Conservation (phyloP, 495 filamentous ascomycete species). For the Aspergillus sclerotioniger region DNA sequence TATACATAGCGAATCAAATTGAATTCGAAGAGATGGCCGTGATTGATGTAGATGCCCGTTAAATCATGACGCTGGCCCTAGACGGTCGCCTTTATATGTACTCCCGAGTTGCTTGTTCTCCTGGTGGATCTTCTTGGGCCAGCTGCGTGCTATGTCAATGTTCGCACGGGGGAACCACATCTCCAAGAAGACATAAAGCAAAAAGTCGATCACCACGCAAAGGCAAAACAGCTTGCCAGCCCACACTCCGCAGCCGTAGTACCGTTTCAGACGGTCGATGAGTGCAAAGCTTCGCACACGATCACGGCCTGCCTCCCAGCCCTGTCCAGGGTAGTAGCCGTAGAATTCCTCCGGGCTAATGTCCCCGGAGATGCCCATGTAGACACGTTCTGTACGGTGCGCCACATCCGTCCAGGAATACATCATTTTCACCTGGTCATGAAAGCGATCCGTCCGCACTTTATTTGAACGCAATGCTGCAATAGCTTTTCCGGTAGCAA, state of each 20-base stretch:
- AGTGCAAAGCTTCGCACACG: conserved; percentile 81
- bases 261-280: conserved; percentile 90
- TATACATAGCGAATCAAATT: conserved; percentile 1
- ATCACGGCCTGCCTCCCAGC: conserved; percentile 68
- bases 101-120: conserved; percentile 4
- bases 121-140: conserved; percentile 69
- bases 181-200: conserved; percentile 84
- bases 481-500: conserved; percentile 80
- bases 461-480: conserved; percentile 73
- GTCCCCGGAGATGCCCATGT: conserved; percentile 82
- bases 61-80: conserved; percentile 14
- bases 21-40: neutral
- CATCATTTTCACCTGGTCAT: conserved; percentile 96
- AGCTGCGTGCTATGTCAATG: conserved; percentile 86
- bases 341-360: conserved; percentile 86
- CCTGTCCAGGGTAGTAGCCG: conserved; percentile 63
- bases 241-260: conserved; percentile 99
- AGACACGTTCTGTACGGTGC: conserved; percentile 87
- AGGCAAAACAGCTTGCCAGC: conserved; percentile 95
- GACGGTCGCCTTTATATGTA: conserved; percentile 6
- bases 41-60: neutral
- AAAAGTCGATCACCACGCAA: conserved; percentile 89
- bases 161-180: conserved; percentile 77
- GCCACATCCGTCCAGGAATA: conserved; percentile 98
- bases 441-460: conserved; percentile 88